Percentiles rank a stretch among this genome's conserved stretches.
Conservation (phyloP, 2,329 filamentous ascomycete genomes). For the Talaromyces sp. region DNA sequence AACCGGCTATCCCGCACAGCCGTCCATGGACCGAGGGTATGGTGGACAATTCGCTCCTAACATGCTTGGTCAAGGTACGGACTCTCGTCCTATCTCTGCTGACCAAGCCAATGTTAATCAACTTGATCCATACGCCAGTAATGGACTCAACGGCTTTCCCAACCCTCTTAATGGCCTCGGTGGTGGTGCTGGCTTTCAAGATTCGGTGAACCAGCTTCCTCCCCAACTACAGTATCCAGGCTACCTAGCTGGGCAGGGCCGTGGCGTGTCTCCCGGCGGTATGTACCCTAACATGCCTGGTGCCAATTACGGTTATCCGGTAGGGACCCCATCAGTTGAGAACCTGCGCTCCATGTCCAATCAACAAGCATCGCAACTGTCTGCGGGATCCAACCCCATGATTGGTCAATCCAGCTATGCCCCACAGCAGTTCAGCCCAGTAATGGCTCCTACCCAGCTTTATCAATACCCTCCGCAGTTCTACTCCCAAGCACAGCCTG, state of each 20-base stretch:
- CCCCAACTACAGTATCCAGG: conserved; percentile 60
- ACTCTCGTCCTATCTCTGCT: conserved; percentile 42
- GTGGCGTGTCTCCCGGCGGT: conserved; percentile 46
- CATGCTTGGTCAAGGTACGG: conserved; percentile 39
- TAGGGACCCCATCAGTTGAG: conserved; percentile 44
- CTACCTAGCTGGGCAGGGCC: conserved; percentile 52
- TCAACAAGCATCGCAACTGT: conserved; percentile 38
- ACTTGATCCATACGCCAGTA: conserved; percentile 44
- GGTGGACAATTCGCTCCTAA: conserved; percentile 42
- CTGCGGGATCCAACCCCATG: conserved; percentile 45
- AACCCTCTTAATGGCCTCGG: conserved; percentile 33
- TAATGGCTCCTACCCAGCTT: conserved; percentile 47
- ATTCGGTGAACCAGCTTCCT: conserved; percentile 44
- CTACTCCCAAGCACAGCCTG: conserved; percentile 48
- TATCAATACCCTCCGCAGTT: conserved; percentile 59
- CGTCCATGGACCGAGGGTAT: conserved; percentile 46
- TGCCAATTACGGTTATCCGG: conserved; percentile 48
- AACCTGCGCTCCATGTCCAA: conserved; percentile 45
- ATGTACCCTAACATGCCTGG: conserved; percentile 52
- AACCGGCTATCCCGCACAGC: conserved; percentile 38
- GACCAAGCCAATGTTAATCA: conserved; percentile 37
- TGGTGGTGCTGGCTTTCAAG: conserved; percentile 39
- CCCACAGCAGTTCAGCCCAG: conserved; percentile 49
- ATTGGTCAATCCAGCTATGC: conserved; percentile 52
- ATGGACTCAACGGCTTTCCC: conserved; percentile 35